Evolutionary conservation across 257 asterid genomes (phyloP).

Genomic region (Datura wrightii): DNA sequence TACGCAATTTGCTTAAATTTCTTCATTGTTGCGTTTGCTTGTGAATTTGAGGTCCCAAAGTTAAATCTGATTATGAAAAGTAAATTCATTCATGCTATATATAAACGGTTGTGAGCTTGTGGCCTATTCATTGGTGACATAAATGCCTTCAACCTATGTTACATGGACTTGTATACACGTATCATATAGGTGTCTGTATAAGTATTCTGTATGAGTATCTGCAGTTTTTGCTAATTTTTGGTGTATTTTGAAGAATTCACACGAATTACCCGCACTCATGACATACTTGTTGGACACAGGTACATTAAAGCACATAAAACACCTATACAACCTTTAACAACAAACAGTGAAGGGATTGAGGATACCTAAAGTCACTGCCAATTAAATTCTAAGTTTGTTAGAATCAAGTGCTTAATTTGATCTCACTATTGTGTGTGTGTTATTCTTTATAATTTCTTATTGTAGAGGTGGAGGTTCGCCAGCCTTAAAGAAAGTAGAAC

Average conservation of each 20-base stretch:
- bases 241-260: not conserved
- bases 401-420: not conserved
- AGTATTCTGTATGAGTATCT: not conserved
- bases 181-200: not conserved
- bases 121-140: not conserved
- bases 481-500: slow-evolving; percentile 74
- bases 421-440: not conserved
- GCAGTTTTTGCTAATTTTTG: not conserved
- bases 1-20: not conserved
- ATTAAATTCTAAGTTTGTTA: not conserved
- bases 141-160: not conserved
- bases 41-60: slow-evolving; percentile 11
- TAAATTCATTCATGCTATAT: not conserved
- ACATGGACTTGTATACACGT: not conserved
- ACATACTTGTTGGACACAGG: not conserved
- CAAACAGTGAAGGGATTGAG: slow-evolving; percentile 6
- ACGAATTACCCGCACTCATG: not conserved
- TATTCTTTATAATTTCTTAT: not conserved
- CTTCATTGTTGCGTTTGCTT: not conserved
- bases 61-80: not conserved
- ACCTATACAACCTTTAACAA: not conserved
- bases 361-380: not conserved
- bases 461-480: slow-evolving; percentile 63
- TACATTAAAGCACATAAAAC: not conserved
- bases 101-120: not conserved